These are phyloP conservation scores for Bipolaris gigantea DNA, from an alignment of 2,329 filamentous ascomycete species.

Conservation along the genomic window DNA sequence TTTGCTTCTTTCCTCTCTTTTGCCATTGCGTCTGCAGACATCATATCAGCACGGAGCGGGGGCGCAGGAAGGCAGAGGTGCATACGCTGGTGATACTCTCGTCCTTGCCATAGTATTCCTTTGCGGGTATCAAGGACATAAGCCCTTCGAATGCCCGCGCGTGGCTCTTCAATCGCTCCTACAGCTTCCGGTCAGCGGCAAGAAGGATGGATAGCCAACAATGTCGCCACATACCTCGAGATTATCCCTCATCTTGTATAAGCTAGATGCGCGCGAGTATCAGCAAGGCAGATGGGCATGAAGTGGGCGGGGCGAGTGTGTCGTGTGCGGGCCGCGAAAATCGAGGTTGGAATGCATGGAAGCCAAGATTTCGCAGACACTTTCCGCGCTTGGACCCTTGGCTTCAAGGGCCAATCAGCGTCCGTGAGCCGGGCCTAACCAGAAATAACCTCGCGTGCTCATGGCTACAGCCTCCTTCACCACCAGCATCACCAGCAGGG, in stretches of 20 bases:
- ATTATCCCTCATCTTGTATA: slow-evolving; percentile 43
- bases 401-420: slow-evolving; percentile 14
- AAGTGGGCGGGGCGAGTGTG: slow-evolving; percentile 20
- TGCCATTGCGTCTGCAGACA: slow-evolving; percentile 83
- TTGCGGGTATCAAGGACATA: slow-evolving; percentile 83
- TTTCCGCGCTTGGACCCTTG: slow-evolving; percentile 23
- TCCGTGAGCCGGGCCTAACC: slow-evolving; percentile 6
- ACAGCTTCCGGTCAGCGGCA: slow-evolving; percentile 33
- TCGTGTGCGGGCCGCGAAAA: slow-evolving; percentile 35
- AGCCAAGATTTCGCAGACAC: slow-evolving; percentile 27
- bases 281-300: slow-evolving; percentile 4
- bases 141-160: slow-evolving; percentile 83
- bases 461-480: slow-evolving; percentile 4
- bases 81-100: slow-evolving; percentile 66
- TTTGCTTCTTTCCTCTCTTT: slow-evolving; percentile 85
- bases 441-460: slow-evolving; percentile 13
- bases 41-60: slow-evolving; percentile 14
- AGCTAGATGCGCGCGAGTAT: background rate
- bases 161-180: slow-evolving; percentile 59
- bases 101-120: slow-evolving; percentile 87
- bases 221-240: slow-evolving; percentile 44
- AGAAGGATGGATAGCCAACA: slow-evolving; percentile 23
- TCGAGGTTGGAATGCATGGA: slow-evolving; percentile 21
- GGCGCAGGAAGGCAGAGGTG: slow-evolving; percentile 30
- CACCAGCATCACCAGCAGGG: slow-evolving; percentile 22